phyloP scores from a whole-genome alignment of 2,329 filamentous ascomycete genomes.

The Huntiella savannae region DNA sequence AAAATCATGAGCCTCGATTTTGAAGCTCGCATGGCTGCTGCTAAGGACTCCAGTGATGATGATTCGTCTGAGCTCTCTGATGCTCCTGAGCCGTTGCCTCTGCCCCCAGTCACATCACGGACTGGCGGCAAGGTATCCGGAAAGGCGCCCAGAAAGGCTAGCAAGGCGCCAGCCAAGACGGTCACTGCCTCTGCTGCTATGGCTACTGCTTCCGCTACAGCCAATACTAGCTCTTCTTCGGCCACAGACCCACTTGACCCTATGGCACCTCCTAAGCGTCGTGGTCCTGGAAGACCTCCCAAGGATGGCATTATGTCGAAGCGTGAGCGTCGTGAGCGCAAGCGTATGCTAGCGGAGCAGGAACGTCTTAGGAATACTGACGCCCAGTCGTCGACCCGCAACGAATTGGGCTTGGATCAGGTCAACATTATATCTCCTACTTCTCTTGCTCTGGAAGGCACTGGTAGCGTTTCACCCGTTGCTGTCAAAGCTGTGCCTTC shows the following conservation, averaged over 20 bases:
- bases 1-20: slow-evolving; percentile 61
- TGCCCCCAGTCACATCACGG: slow-evolving; percentile 9
- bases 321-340: slow-evolving; percentile 45
- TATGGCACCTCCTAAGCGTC: slow-evolving; percentile 26
- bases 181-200: not conserved
- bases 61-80: slow-evolving; percentile 22
- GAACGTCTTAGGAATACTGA: slow-evolving; percentile 16
- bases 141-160: slow-evolving; percentile 2
- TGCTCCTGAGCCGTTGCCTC: slow-evolving; percentile 13
- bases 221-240: not conserved
- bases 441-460: not conserved
- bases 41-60: slow-evolving; percentile 36
- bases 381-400: not conserved
- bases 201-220: not conserved
- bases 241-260: not conserved
- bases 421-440: not conserved
- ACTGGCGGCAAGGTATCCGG: slow-evolving; percentile 6
- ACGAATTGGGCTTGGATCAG: not conserved
- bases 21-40: slow-evolving; percentile 38
- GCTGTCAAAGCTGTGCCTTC: not conserved
- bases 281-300: slow-evolving; percentile 61
- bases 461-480: not conserved
- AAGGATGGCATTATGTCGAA: slow-evolving; percentile 76
- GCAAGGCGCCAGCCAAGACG: not conserved
- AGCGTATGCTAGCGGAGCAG: slow-evolving; percentile 29